Conservation (phyloP, 768 basidiomycete genomes). For the Rhizopogon roseolus region DNA sequence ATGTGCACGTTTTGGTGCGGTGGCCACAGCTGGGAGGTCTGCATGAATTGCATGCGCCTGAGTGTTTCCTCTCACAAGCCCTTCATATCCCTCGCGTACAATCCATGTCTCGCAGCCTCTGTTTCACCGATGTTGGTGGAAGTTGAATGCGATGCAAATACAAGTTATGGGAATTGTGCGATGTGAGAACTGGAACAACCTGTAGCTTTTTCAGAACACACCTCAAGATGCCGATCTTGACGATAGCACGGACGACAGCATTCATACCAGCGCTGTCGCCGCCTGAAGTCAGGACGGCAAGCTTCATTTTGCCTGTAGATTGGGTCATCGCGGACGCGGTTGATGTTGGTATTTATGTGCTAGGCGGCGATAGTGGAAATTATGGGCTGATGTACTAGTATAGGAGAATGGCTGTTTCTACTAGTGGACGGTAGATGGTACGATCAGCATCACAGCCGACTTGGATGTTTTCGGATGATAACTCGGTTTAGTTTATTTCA, state of each 20-base stretch:
- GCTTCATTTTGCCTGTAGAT: constrained; percentile 53
- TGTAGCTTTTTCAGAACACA: constrained; percentile 30
- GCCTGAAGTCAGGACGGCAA: constrained; percentile 92
- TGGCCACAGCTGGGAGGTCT: constrained; percentile 26
- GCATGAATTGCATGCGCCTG: constrained; percentile 24
- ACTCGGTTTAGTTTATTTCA: background rate
- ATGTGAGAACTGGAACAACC: background rate
- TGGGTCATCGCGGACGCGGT: background rate
- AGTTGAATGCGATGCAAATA: background rate
- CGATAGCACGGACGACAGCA: constrained; percentile 88
- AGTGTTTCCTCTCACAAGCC: constrained; percentile 89
- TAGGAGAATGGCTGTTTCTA: too few species aligned
- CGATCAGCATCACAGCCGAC: background rate
- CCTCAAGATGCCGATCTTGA: constrained; percentile 90
- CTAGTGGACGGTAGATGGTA: background rate
- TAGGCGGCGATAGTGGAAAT: constrained; percentile 1
- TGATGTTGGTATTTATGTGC: background rate
- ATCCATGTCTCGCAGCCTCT: constrained; percentile 97
- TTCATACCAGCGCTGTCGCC: constrained; percentile 99
- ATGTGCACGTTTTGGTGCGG: constrained; percentile 10
- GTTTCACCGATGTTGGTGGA: background rate
- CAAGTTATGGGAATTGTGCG: constrained; percentile 3
- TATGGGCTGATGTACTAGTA: background rate
- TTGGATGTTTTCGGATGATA: background rate
- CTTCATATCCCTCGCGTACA: constrained; percentile 98